A percentile compares a stretch with the other conserved stretches of the same genome.
Evolutionary conservation across 2,329 filamentous ascomycete species (phyloP).

Genomic region (Ustulina deusta): DNA sequence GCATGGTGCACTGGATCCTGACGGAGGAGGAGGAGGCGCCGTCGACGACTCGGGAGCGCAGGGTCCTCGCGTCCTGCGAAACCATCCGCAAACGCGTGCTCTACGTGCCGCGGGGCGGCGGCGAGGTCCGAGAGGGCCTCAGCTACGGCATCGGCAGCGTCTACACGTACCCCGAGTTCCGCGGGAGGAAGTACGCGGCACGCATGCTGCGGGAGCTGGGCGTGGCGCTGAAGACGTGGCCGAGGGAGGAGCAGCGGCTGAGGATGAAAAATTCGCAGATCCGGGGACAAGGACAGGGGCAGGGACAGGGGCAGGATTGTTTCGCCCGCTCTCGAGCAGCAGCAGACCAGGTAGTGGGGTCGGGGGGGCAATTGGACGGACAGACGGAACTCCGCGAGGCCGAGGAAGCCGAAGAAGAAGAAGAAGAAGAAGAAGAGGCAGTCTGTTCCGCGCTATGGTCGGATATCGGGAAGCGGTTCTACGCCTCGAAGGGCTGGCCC

Average conservation of each 20-base stretch:
- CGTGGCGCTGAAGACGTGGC: conserved; percentile 54
- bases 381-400: not conserved
- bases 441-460: conserved; percentile 86
- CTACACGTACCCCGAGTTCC: conserved; percentile 75
- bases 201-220: conserved; percentile 79
- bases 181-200: conserved; percentile 80
- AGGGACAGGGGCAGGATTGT: too few species aligned
- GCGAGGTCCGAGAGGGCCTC: conserved; percentile 64
- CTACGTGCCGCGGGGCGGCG: conserved; percentile 46
- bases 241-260: conserved; percentile 41
- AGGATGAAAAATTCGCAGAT: conserved; percentile 1
- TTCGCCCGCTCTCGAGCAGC: too few species aligned
- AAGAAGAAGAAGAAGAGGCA: conserved; percentile 44
- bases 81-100: conserved; percentile 70
- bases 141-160: conserved; percentile 84
- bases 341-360: conserved; percentile 16
- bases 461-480: conserved; percentile 87
- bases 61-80: conserved; percentile 73
- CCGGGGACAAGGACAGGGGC: not conserved
- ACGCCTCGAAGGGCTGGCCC: conserved; percentile 81
- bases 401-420: conserved; percentile 46
- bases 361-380: conserved; percentile 1
- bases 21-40: conserved; percentile 52
- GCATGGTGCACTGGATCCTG: conserved; percentile 74
- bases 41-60: conserved; percentile 50